phyloP scores from a whole-genome alignment of 176 grass and related monocot genomes.

The Elymus sibiricus region DNA sequence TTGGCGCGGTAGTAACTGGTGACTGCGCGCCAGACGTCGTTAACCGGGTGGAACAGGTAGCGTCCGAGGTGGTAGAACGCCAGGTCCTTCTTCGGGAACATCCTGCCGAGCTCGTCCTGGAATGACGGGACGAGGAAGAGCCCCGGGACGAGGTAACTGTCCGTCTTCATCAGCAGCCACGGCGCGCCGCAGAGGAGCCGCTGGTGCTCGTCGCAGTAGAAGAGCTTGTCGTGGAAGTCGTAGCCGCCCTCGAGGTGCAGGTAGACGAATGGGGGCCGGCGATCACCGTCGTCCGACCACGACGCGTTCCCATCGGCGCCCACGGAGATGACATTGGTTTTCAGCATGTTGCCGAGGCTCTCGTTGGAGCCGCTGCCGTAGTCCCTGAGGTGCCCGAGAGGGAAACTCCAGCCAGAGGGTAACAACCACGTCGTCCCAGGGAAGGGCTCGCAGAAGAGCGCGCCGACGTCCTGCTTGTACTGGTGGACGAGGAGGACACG shows the following conservation, averaged over 20 bases:
- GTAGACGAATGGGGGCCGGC: constrained; percentile 41
- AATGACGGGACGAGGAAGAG: constrained; percentile 52
- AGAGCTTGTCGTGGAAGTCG: constrained; percentile 52
- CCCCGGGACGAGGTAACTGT: constrained; percentile 53
- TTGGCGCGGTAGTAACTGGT: constrained; percentile 30
- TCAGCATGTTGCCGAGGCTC: constrained; percentile 1
- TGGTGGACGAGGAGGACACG: too few species aligned
- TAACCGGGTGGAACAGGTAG: constrained; percentile 66
- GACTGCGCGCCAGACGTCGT: constrained; percentile 48
- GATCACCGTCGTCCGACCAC: neutral
- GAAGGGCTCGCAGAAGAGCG: constrained; percentile 10
- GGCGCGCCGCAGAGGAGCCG: constrained; percentile 19
- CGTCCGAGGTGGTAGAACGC: constrained; percentile 55
- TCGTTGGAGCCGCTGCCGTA: neutral
- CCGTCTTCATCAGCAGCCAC: constrained; percentile 55
- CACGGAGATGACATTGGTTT: neutral
- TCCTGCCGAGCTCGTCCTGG: constrained; percentile 25
- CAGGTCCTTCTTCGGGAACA: constrained; percentile 56
- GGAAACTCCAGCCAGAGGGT: constrained; percentile 25
- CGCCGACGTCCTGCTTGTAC: neutral
- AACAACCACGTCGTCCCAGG: constrained; percentile 55
- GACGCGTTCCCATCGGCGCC: neutral
- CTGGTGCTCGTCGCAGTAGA: constrained; percentile 70
- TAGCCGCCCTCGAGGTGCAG: constrained; percentile 57
- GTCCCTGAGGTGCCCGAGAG: neutral